Evolutionary conservation across 805 yeast genomes (phyloP).

Genomic region (Ogataea nonfermentans): DNA sequence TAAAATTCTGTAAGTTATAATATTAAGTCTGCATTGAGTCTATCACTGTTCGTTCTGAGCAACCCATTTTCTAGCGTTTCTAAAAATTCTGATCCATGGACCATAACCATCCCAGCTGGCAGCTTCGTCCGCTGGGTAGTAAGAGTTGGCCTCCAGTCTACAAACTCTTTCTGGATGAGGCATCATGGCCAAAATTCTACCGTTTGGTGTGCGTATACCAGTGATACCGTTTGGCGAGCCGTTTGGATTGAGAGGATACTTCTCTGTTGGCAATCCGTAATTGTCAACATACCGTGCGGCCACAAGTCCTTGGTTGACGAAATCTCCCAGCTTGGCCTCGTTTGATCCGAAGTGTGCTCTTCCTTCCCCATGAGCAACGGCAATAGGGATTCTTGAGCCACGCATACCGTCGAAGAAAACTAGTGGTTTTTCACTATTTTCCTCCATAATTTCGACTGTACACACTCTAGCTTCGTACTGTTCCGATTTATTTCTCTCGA

Average conservation of each 20-base stretch:
- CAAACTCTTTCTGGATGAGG: constrained; percentile 98
- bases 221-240: constrained; percentile 94
- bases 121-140: constrained; percentile 67
- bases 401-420: constrained; percentile 87
- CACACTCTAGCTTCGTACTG: constrained; percentile 95
- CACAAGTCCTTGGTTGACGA: constrained; percentile 52
- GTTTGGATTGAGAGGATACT: constrained; percentile 93
- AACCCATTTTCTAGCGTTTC: constrained; percentile 94
- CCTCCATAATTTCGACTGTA: constrained; percentile 73
- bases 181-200: constrained; percentile 97
- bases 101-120: constrained; percentile 78
- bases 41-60: constrained; percentile 27
- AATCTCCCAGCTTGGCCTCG: constrained; percentile 43
- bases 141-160: constrained; percentile 85
- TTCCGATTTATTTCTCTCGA: constrained; percentile 86
- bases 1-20: constrained; percentile 13
- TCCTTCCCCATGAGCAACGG: constrained; percentile 99
- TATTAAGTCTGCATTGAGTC: constrained; percentile 2
- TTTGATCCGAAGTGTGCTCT: constrained; percentile 64
- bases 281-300: constrained; percentile 86
- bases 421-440: constrained; percentile 47
- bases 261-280: constrained; percentile 78
- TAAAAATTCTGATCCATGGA: constrained; percentile 93
- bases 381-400: constrained; percentile 93
- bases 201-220: constrained; percentile 86